Base-by-base conservation (phyloP, 306 rosid genomes). In the Cucurbita ficifolia region DNA sequence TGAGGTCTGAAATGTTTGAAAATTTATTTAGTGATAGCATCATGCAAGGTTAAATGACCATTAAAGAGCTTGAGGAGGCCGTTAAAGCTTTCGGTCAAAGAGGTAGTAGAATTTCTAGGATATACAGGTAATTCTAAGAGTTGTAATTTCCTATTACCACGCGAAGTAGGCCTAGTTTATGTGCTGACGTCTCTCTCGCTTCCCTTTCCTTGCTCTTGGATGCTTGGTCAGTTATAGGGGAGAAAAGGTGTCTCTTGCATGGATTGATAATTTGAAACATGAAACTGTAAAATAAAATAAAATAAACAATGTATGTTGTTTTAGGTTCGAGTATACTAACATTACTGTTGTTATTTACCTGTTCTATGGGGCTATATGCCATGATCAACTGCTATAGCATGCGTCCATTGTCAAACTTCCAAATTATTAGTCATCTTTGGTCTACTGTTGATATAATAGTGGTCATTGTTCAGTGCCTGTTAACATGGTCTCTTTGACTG, bases 61-160 rank as follows among this genome's bases (percentile, higher is more conserved):
- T 89, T 84, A 53, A 78, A 54, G 95, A 91, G 35, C 99, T 94
- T 76, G 97, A 87, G 80, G 77, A 67, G 69, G 88, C 89, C 54
- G 70, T 94, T 36, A 82, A 82, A 82, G 83, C 81, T 24, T 87
- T 91, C 21, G 88, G 87, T 62, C 75, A 60, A 82, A 86, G 89
- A 83, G 89, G 97, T 75, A 85, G 88, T 65, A 88, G 82, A 79
- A 94, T 91, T 85, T 87, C 97, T 79, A 86, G 91, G 80, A 86
- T 94, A 67, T 94, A 94, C 86, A 94, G 96, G 99, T 93, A 84
- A 87, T 83, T 77, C 78, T 79, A 81, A 77, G 48, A 71, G 78
- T n/a, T 55, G 17, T 72, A 72, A 46, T 68, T 40, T 45, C 78
- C 16, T 46, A n/a, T 29, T 48, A 29, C 3, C 73, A 7, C 7